phyloP scores from a whole-genome alignment of 2,329 filamentous ascomycete species.

The Pestalotiopsis sp. region DNA sequence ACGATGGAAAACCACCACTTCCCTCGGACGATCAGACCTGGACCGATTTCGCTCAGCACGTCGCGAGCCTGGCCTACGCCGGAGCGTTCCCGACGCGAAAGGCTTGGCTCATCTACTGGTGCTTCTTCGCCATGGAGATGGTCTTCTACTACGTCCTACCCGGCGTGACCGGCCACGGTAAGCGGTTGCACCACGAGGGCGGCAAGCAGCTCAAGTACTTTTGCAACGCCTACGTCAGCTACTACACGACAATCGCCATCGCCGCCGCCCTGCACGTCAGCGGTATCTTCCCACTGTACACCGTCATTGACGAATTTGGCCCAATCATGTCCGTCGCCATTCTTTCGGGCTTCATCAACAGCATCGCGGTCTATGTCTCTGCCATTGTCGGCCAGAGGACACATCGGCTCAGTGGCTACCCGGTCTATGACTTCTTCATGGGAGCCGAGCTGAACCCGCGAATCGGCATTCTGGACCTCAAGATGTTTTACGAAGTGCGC shows the following conservation, averaged over 20 bases:
- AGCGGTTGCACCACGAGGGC: constrained; percentile 78
- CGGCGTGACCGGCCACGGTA: constrained; percentile 84
- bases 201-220: constrained; percentile 90
- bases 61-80: constrained; percentile 73
- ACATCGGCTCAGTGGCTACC: constrained; percentile 87
- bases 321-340: constrained; percentile 92
- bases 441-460: constrained; percentile 86
- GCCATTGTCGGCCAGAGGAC: constrained; percentile 76
- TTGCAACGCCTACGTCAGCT: constrained; percentile 84
- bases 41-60: constrained; percentile 68
- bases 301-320: constrained; percentile 91
- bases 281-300: constrained; percentile 86
- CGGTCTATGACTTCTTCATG: constrained; percentile 91
- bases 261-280: constrained; percentile 73
- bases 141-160: constrained; percentile 83
- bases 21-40: constrained; percentile 66
- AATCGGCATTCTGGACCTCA: constrained; percentile 83
- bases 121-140: constrained; percentile 82
- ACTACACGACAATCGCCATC: constrained; percentile 80
- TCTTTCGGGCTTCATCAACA: constrained; percentile 83
- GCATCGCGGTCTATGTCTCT: constrained; percentile 84
- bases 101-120: constrained; percentile 94
- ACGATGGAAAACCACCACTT: constrained; percentile 79
- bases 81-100: constrained; percentile 80
- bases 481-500: constrained; percentile 95